These are phyloP conservation scores for Citrus inodora DNA, from an alignment of 345 rosid species.

Conservation along the genomic window DNA sequence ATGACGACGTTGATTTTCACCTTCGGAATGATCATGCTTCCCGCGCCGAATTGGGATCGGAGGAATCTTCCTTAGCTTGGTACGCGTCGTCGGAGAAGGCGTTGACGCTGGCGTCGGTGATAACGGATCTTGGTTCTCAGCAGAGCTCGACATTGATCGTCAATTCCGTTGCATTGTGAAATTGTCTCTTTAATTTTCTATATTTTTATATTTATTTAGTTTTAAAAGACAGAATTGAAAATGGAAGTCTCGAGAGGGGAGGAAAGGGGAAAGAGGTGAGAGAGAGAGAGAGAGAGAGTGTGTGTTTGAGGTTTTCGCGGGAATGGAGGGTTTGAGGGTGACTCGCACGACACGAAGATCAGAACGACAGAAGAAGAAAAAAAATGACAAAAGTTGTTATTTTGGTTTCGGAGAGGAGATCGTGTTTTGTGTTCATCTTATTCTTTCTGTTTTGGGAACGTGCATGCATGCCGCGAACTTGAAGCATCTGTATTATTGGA, in stretches of 20 bases:
- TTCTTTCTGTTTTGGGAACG: conserved; percentile 2
- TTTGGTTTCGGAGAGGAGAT: neutral
- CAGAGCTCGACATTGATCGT: conserved; percentile 27
- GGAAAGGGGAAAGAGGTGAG: conserved; percentile 2
- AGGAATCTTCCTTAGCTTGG: conserved; percentile 69
- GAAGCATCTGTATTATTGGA: neutral
- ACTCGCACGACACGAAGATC: conserved; percentile 8
- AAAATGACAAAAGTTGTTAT: neutral
- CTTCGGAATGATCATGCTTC: conserved; percentile 11
- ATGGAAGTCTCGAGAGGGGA: conserved; percentile 6
- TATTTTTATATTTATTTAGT: neutral
- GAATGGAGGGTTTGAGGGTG: conserved; percentile 33
- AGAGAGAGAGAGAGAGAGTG: conserved; percentile 8
- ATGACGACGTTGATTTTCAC: neutral
- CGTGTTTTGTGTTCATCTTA: neutral
- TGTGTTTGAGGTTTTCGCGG: conserved; percentile 60
- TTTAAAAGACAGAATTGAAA: neutral
- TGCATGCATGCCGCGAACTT: conserved; percentile 11
- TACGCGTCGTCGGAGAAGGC: conserved; percentile 18
- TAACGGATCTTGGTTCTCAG: conserved; percentile 21
- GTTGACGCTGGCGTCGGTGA: conserved; percentile 11
- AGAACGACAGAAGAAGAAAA: neutral
- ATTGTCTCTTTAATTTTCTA: too few relatives aligned
- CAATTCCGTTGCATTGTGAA: neutral
- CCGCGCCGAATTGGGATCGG: conserved; percentile 42